Evolutionary conservation across 2,329 filamentous ascomycete genomes (phyloP).

Genomic region (Dothistroma septosporum): DNA sequence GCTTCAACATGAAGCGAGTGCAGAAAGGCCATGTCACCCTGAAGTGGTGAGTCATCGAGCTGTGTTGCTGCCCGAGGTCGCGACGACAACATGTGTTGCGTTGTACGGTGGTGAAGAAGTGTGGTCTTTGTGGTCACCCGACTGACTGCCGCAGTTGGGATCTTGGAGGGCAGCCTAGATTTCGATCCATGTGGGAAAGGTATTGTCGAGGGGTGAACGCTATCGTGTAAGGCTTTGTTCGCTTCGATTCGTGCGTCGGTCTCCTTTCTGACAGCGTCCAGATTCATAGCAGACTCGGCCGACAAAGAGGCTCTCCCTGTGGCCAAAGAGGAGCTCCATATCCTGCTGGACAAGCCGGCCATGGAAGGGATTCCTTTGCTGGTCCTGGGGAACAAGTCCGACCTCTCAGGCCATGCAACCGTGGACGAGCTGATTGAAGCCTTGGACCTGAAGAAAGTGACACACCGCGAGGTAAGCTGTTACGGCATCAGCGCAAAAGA

Average conservation of each 20-base stretch:
- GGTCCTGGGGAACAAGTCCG: conserved; percentile 95
- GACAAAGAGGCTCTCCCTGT: conserved; percentile 75
- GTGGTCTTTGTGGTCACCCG: background rate
- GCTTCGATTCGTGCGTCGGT: conserved; percentile 3
- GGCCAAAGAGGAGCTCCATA: conserved; percentile 87
- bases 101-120: background rate
- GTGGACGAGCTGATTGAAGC: conserved; percentile 95
- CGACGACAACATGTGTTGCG: background rate
- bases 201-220: conserved; percentile 97
- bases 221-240: conserved; percentile 63
- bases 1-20: conserved; percentile 98
- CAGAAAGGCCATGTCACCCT: conserved; percentile 97
- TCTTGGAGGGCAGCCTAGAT: conserved; percentile 91
- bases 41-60: conserved; percentile 66
- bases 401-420: conserved; percentile 81
- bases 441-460: conserved; percentile 83
- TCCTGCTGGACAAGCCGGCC: conserved; percentile 76
- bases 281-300: conserved; percentile 94
- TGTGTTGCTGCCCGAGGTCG: background rate
- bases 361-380: conserved; percentile 87
- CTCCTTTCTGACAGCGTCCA: conserved; percentile 30
- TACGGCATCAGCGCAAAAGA: conserved; percentile 99
- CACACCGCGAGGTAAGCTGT: conserved; percentile 90
- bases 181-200: conserved; percentile 98
- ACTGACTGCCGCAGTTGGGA: conserved; percentile 66